Evolutionary conservation across 1,139 yeast genomes (phyloP).

Genomic region (Blastobotrys arbuscula): DNA sequence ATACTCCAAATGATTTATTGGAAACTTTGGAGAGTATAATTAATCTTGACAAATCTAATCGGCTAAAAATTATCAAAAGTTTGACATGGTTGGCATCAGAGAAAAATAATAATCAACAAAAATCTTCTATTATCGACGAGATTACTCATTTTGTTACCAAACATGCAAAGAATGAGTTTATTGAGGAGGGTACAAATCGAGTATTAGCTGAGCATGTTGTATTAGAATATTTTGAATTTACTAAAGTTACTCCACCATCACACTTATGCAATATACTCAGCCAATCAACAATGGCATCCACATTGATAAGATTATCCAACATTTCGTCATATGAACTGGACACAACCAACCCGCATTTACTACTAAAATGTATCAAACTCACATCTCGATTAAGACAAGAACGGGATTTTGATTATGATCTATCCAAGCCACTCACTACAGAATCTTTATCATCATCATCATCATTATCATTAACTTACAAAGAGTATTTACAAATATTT

Average conservation of each 20-base stretch:
- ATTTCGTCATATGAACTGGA: not conserved
- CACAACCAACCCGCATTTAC: not conserved
- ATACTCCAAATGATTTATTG: not conserved
- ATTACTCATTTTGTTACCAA: not conserved
- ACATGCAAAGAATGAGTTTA: not conserved
- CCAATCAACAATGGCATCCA: constrained; percentile 2
- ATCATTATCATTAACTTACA: not conserved
- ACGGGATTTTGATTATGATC: not conserved
- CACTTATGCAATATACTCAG: not conserved
- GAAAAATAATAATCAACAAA: not conserved
- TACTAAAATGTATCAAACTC: constrained; percentile 1
- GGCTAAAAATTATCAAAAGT: not conserved
- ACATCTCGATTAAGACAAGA: not conserved
- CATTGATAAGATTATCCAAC: not conserved
- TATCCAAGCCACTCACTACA: constrained; percentile 5
- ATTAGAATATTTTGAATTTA: constrained; percentile 7
- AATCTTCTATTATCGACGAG: not conserved
- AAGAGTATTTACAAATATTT: constrained; percentile 5
- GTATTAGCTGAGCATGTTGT: not conserved
- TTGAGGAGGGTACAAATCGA: not conserved
- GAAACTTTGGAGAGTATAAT: not conserved
- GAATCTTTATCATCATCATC: constrained; percentile 2
- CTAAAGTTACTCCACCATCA: not conserved
- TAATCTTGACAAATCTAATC: not conserved
- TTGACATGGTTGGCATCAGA: not conserved